phyloP scores from a whole-genome alignment of 2,329 filamentous ascomycete species.

The Hypoxylon sp. region DNA sequence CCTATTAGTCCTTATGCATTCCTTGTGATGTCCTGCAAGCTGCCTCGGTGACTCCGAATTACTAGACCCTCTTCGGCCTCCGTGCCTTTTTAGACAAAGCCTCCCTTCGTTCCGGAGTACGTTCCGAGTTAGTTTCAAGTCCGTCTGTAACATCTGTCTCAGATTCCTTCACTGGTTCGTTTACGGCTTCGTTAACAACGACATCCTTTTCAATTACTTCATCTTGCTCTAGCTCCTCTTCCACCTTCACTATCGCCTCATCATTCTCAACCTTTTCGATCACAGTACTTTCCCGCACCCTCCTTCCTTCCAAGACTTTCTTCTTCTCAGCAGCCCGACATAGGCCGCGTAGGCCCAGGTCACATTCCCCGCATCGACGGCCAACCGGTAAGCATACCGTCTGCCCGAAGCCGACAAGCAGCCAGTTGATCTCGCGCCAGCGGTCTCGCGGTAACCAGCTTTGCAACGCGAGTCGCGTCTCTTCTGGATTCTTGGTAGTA shows the following conservation, averaged over 20 bases:
- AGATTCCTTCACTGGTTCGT: slow-evolving; percentile 15
- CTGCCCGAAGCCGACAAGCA: slow-evolving; percentile 91
- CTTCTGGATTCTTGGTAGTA: slow-evolving; percentile 83
- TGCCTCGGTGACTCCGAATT: not conserved
- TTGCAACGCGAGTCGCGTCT: slow-evolving; percentile 81
- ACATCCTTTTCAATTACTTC: slow-evolving; percentile 46
- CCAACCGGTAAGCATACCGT: slow-evolving; percentile 86
- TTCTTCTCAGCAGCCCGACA: slow-evolving; percentile 80
- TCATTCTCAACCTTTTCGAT: slow-evolving; percentile 43
- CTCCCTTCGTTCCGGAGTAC: slow-evolving; percentile 15
- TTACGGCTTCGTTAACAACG: slow-evolving; percentile 32
- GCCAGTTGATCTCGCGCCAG: slow-evolving; percentile 93
- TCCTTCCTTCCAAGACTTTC: slow-evolving; percentile 72
- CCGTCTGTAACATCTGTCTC: slow-evolving; percentile 11
- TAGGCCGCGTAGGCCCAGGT: slow-evolving; percentile 80
- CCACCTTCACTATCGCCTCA: slow-evolving; percentile 47
- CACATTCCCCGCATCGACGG: slow-evolving; percentile 86
- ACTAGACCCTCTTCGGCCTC: slow-evolving; percentile 23
- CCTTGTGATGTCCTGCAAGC: slow-evolving; percentile 23
- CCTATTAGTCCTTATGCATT: slow-evolving; percentile 2
- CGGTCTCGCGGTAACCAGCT: slow-evolving; percentile 85
- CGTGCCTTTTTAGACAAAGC: slow-evolving; percentile 16
- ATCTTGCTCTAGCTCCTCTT: slow-evolving; percentile 51
- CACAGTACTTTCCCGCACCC: slow-evolving; percentile 60
- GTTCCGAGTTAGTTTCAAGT: slow-evolving; percentile 5